Evolutionary conservation across 2,329 filamentous ascomycete species (phyloP).

Genomic region (Microdochium paspali): DNA sequence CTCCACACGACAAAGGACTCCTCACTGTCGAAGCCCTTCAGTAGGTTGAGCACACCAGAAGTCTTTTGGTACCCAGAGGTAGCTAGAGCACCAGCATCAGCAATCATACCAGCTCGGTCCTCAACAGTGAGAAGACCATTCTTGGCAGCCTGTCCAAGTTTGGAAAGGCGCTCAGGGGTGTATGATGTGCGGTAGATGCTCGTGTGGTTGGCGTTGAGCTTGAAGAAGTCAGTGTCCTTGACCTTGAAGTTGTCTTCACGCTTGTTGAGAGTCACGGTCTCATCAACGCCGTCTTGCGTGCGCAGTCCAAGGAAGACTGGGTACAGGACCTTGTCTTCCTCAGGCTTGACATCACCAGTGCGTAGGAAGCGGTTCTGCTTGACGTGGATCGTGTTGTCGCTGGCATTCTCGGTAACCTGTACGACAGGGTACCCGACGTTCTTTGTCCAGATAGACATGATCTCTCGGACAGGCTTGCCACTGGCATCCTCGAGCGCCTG

Average conservation of each 20-base stretch:
- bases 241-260: slow-evolving; percentile 74
- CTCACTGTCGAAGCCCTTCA: slow-evolving; percentile 80
- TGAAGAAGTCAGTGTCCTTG: slow-evolving; percentile 80
- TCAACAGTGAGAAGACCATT: slow-evolving; percentile 73
- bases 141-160: slow-evolving; percentile 81
- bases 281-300: slow-evolving; percentile 74
- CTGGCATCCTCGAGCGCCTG: slow-evolving; percentile 77
- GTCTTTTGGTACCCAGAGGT: slow-evolving; percentile 90
- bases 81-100: slow-evolving; percentile 82
- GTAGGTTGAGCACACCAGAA: slow-evolving; percentile 73
- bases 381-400: slow-evolving; percentile 65
- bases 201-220: slow-evolving; percentile 91
- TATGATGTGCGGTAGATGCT: slow-evolving; percentile 90
- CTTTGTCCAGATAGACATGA: slow-evolving; percentile 97
- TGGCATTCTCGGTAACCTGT: slow-evolving; percentile 68
- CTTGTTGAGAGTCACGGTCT: slow-evolving; percentile 58
- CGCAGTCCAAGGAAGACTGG: slow-evolving; percentile 83
- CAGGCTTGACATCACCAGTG: slow-evolving; percentile 85
- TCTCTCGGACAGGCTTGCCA: slow-evolving; percentile 79
- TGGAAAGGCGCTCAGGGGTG: slow-evolving; percentile 69
- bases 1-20: slow-evolving; percentile 91
- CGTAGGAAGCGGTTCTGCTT: slow-evolving; percentile 94
- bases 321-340: slow-evolving; percentile 82
- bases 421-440: slow-evolving; percentile 90
- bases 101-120: slow-evolving; percentile 90